These are phyloP conservation scores for Cochlearia excelsa DNA, from an alignment of 345 rosid species.

Conservation along the genomic window DNA sequence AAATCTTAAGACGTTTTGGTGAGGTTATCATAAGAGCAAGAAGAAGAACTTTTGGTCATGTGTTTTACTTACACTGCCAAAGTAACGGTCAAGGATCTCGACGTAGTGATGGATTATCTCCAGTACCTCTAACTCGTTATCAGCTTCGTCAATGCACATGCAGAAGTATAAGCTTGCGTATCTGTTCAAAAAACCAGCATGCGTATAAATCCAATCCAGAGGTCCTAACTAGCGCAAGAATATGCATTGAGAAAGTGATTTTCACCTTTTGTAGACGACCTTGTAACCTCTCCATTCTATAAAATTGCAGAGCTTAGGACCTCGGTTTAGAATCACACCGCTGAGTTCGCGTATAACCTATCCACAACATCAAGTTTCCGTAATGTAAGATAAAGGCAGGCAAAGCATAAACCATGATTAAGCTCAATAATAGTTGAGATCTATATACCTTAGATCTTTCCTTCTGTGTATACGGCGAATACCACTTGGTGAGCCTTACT, in stretches of 20 bases:
- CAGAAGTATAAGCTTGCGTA: slow-evolving; percentile 99
- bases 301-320: slow-evolving; percentile 95
- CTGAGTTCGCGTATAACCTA: slow-evolving; percentile 94
- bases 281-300: slow-evolving; percentile 95
- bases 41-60: background rate
- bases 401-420: slow-evolving; percentile 3
- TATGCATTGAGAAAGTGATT: background rate
- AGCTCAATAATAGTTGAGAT: slow-evolving; percentile 11
- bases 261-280: slow-evolving; percentile 78
- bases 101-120: slow-evolving; percentile 95
- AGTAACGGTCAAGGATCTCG: slow-evolving; percentile 93
- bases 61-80: slow-evolving; percentile 82
- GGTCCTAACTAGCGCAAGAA: background rate
- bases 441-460: slow-evolving; percentile 55
- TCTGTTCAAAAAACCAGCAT: slow-evolving; percentile 26
- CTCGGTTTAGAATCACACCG: slow-evolving; percentile 76
- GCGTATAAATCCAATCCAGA: background rate
- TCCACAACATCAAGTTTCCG: background rate
- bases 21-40: background rate
- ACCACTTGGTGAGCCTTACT: slow-evolving; percentile 96
- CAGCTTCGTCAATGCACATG: slow-evolving; percentile 96
- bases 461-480: slow-evolving; percentile 96
- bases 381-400: background rate
- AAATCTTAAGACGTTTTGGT: background rate
- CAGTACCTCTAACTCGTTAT: slow-evolving; percentile 87